Evolutionary conservation across 140 eudicot genomes (phyloP).

Genomic region (Cichorium intybus): DNA sequence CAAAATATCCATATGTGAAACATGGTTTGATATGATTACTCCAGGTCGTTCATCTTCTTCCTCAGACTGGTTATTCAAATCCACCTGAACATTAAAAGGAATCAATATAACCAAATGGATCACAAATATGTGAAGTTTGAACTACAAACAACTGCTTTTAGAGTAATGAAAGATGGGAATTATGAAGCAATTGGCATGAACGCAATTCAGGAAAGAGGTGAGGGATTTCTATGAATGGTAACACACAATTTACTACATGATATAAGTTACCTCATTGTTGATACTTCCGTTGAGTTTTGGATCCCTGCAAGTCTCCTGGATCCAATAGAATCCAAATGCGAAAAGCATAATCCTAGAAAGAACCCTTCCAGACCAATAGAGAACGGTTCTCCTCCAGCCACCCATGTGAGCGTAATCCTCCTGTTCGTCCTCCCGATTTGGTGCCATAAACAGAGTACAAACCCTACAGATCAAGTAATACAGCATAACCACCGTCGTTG

Average conservation of each 20-base stretch:
- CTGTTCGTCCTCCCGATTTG: constrained; percentile 68
- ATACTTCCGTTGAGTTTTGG: constrained; percentile 5
- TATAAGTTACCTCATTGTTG: constrained; percentile 36
- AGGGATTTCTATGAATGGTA: neutral
- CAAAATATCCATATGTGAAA: constrained; percentile 80
- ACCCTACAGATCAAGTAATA: constrained; percentile 68
- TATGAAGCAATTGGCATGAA: neutral
- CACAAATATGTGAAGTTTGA: neutral
- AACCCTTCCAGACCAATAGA: constrained; percentile 64
- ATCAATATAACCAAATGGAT: constrained; percentile 18
- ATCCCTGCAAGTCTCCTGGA: constrained; percentile 28
- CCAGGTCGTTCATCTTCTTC: constrained; percentile 80
- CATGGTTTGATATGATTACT: constrained; percentile 82
- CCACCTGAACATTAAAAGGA: constrained; percentile 34
- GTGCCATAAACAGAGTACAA: constrained; percentile 56
- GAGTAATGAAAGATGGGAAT: neutral
- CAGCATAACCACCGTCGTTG: constrained; percentile 41
- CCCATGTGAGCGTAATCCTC: constrained; percentile 88
- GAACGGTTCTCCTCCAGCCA: constrained; percentile 74
- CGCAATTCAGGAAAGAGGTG: no score
- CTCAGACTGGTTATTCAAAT: constrained; percentile 33
- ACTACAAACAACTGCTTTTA: no score
- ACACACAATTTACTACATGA: neutral
- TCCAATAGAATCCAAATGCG: constrained; percentile 76
- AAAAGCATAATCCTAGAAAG: constrained; percentile 67